A percentile compares a stretch with the other conserved stretches of the same genome.
phyloP scores from a whole-genome alignment of 139 green algal genomes.

The Desmodesmus armatus region DNA sequence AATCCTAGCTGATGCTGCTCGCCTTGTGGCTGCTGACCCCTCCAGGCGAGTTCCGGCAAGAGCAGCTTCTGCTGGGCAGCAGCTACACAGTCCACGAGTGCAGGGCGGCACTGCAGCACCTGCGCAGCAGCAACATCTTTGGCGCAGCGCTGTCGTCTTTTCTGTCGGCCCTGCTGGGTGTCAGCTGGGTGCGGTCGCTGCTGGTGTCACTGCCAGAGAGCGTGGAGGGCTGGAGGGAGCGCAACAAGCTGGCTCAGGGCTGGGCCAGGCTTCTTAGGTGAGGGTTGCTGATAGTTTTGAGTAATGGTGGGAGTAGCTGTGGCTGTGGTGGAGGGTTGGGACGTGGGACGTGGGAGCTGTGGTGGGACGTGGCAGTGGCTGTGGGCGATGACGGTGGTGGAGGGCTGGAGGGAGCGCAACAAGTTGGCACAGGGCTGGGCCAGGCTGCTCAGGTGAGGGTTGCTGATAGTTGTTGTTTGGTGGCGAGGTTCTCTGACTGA shows the following conservation, averaged over 20 bases:
- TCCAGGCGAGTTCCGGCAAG: slow-evolving; percentile 61
- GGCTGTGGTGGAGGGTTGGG: no score
- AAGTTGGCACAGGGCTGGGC: slow-evolving; percentile 27
- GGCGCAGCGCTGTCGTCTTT: slow-evolving; percentile 29
- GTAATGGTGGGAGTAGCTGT: no score
- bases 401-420: slow-evolving; percentile 53
- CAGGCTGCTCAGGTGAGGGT: slow-evolving; percentile 16
- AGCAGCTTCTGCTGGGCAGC: slow-evolving; percentile 47
- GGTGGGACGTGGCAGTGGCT: no score
- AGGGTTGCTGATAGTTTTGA: not conserved
- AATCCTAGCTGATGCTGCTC: not conserved
- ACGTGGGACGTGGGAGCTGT: no score
- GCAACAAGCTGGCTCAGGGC: slow-evolving; percentile 11
- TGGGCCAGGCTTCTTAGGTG: slow-evolving; percentile 39
- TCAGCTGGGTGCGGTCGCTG: slow-evolving; percentile 17
- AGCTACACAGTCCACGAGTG: slow-evolving; percentile 56
- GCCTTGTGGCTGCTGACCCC: not conserved
- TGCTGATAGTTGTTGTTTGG: not conserved
- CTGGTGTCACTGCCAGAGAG: slow-evolving; percentile 50
- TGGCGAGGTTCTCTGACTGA: not conserved
- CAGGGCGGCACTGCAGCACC: slow-evolving; percentile 54
- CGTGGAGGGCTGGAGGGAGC: slow-evolving; percentile 59
- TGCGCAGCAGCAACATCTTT: slow-evolving; percentile 25
- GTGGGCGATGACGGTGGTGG: no score
- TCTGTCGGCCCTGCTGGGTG: slow-evolving; percentile 26